These are phyloP conservation scores for Albifimbria verrucaria DNA, from an alignment of 2,329 filamentous ascomycete species.

Conservation along the genomic window DNA sequence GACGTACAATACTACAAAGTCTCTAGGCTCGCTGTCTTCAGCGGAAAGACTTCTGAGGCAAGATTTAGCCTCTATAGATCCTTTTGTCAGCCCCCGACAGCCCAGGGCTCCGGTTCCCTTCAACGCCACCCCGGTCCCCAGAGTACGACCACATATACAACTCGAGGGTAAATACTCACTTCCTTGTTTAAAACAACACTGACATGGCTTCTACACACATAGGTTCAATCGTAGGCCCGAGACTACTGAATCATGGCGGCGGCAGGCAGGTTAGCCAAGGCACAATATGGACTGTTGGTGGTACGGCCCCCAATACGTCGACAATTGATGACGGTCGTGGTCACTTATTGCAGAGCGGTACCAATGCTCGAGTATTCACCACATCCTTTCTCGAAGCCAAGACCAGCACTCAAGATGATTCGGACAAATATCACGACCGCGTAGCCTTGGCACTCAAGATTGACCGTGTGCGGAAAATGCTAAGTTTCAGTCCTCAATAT, in stretches of 20 bases:
- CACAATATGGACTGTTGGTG: slow-evolving; percentile 74
- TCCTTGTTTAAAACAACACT: not conserved
- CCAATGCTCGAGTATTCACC: slow-evolving; percentile 65
- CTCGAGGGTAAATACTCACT: not conserved
- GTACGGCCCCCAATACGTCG: slow-evolving; percentile 53
- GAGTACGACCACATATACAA: not conserved
- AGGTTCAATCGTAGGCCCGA: slow-evolving; percentile 21
- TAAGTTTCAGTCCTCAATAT: slow-evolving; percentile 47
- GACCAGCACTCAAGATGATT: slow-evolving; percentile 53
- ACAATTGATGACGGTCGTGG: slow-evolving; percentile 62
- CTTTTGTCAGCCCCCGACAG: slow-evolving; percentile 32
- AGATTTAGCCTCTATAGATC: slow-evolving; percentile 36
- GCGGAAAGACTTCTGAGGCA: slow-evolving; percentile 44
- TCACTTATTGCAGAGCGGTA: slow-evolving; percentile 63
- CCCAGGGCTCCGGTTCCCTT: slow-evolving; percentile 9
- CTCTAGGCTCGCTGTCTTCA: slow-evolving; percentile 36
- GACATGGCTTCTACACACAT: slow-evolving; percentile 12
- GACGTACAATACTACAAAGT: slow-evolving; percentile 44
- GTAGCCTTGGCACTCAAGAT: slow-evolving; percentile 80
- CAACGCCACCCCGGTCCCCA: slow-evolving; percentile 8
- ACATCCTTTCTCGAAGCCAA: slow-evolving; percentile 43
- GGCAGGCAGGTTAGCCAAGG: slow-evolving; percentile 60
- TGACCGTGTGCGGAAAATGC: slow-evolving; percentile 63
- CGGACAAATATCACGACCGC: slow-evolving; percentile 67
- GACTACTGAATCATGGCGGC: slow-evolving; percentile 17